Evolutionary conservation across 352 stramenopile species (phyloP), one percentile per base, ranked within the genome.

Genomic region (Phytopythium mirpurense): DNA sequence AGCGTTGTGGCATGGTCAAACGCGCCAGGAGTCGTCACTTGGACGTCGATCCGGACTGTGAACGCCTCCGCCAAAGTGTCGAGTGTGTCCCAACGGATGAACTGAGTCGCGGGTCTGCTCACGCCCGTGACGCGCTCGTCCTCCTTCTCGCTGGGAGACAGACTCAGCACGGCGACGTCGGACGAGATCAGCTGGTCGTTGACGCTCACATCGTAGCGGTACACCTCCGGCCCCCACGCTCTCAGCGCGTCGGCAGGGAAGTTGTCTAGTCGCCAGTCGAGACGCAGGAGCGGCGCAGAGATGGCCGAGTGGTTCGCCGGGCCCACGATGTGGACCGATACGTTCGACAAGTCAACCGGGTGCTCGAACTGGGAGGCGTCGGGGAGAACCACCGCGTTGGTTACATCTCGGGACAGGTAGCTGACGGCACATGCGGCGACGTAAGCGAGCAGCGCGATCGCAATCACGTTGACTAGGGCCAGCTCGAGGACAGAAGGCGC

Each of bases 281-380:
- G 56, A n/a, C 26, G 15, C 37, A 82, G 19, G 0, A 67, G 56
- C 5, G 58, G 56, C 3, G 51, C 49, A 2, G 54, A 54, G 36
- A 70, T 27, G 9, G 40, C 15, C 18, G 60, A 60, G 19, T 67
- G 46, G n/a, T 60, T 49, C 3, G 27, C 18, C 1, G 74, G 74
- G 12, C 57, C 70, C 21, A 61, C 21, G 23, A 86, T 77, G 8
- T 45, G 49, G 1, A 75, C 49, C 2, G 63, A 70, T 11, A 81
- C 62, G 41, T 81, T 79, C 16, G 70, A 78, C 21, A 87, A 56
- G 44, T 84, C 64, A 35, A 63, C 64, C 14, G 70, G 66, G 8
- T 56, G 62, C 26, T 79, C 72, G 3, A 84, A 51, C 18, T 50
- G 49, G 15, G 65, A 46, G 15, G 65, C 56, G 31, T 71, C 57